phyloP scores from a whole-genome alignment of 495 filamentous ascomycete species.

The Clohesyomyces aquaticus region DNA sequence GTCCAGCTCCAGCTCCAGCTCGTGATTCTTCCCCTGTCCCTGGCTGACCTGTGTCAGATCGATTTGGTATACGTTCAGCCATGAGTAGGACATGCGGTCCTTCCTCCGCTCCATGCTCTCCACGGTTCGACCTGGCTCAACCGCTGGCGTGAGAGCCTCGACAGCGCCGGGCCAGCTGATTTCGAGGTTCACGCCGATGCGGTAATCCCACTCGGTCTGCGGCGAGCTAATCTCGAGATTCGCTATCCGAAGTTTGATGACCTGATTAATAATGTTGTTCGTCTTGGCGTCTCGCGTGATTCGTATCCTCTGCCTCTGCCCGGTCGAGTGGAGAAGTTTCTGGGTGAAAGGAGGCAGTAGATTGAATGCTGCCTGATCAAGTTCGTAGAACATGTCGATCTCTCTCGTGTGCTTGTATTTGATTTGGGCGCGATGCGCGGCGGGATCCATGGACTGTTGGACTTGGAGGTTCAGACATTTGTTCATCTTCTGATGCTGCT shows the following conservation, averaged over 20 bases:
- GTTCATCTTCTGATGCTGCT: slow-evolving; percentile 39
- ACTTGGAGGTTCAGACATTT: slow-evolving; percentile 29
- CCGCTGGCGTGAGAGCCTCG: slow-evolving; percentile 9
- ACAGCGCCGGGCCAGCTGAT: slow-evolving; percentile 32
- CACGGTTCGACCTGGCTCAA: slow-evolving; percentile 11
- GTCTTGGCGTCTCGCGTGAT: slow-evolving; percentile 30
- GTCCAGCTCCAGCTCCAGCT: slow-evolving; percentile 37
- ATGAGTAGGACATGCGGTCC: slow-evolving; percentile 32
- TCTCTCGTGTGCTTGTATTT: slow-evolving; percentile 31
- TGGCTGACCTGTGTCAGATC: slow-evolving; percentile 36
- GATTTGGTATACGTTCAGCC: slow-evolving; percentile 30
- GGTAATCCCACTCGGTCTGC: slow-evolving; percentile 41
- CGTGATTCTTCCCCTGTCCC: slow-evolving; percentile 34
- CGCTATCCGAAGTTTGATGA: slow-evolving; percentile 34
- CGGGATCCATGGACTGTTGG: slow-evolving; percentile 7
- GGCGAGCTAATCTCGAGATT: slow-evolving; percentile 39
- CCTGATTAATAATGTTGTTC: background rate
- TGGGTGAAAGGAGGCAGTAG: slow-evolving; percentile 13
- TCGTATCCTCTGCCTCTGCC: slow-evolving; percentile 19
- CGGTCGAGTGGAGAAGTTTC: slow-evolving; percentile 1
- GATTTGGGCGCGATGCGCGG: slow-evolving; percentile 3
- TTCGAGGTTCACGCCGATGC: slow-evolving; percentile 40
- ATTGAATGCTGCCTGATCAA: slow-evolving; percentile 24
- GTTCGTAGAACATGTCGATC: slow-evolving; percentile 35
- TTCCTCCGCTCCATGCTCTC: slow-evolving; percentile 27